These are phyloP conservation scores for Polyrhizophydium stewartii DNA, from an alignment of 371 early-diverging fungal genomes.

Conservation along the genomic window DNA sequence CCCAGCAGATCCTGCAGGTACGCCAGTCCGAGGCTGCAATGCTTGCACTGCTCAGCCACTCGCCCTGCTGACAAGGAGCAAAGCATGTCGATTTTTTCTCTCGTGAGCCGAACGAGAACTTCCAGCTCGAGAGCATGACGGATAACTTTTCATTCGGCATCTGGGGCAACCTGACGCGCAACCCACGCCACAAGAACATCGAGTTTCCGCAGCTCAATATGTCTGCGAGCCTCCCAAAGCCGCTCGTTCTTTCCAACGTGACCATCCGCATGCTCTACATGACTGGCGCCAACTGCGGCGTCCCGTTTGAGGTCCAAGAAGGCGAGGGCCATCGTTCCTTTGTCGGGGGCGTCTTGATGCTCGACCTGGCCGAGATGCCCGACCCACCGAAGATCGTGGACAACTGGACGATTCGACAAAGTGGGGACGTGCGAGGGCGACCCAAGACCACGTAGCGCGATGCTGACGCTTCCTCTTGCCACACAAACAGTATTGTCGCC, in stretches of 20 bases:
- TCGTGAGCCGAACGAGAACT: conserved; percentile 47
- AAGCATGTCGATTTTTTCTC: conserved; percentile 40
- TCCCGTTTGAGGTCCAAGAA: conserved; percentile 21
- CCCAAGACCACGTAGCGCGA: too few relatives aligned
- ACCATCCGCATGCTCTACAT: conserved; percentile 45
- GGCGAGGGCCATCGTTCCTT: conserved; percentile 19
- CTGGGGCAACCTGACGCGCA: conserved; percentile 49
- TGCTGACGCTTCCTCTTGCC: not conserved
- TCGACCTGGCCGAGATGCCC: conserved; percentile 47
- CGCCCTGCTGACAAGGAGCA: not conserved
- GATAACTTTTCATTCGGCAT: conserved; percentile 26
- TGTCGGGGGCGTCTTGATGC: conserved; percentile 36
- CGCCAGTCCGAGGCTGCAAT: not conserved
- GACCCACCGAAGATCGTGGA: conserved; percentile 39
- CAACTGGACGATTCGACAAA: conserved; percentile 39
- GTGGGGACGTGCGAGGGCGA: conserved; percentile 12
- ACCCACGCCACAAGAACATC: conserved; percentile 44
- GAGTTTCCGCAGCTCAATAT: conserved; percentile 35
- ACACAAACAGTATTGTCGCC: conserved; percentile 26
- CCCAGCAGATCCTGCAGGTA: conserved; percentile 37
- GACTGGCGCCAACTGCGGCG: conserved; percentile 18
- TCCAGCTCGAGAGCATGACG: conserved; percentile 20
- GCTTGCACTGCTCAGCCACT: not conserved
- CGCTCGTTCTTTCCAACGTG: conserved; percentile 41
- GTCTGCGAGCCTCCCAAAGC: conserved; percentile 40